These are phyloP conservation scores for Margaritispora aquatica DNA, from an alignment of 495 filamentous ascomycete genomes.

Conservation along the genomic window DNA sequence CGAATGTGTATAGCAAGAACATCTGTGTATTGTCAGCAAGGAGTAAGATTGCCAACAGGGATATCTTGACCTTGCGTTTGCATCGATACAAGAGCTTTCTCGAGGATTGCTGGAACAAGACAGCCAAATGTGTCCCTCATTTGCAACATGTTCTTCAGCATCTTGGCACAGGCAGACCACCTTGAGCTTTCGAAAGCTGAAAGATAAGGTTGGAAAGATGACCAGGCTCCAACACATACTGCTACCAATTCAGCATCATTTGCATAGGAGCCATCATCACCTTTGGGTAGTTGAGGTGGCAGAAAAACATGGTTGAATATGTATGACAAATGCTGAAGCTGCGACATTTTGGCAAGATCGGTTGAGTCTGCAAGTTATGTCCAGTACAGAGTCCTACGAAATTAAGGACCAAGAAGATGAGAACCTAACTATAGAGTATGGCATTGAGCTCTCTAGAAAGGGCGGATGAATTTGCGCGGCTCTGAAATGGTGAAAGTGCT, in stretches of 20 bases:
- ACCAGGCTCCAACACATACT: constrained; percentile 20
- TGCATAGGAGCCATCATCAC: constrained; percentile 29
- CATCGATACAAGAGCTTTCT: constrained; percentile 5
- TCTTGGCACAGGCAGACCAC: constrained; percentile 9
- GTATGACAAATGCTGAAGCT: constrained; percentile 24
- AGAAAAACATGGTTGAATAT: constrained; percentile 54
- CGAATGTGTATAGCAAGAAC: constrained; percentile 34
- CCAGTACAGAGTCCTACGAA: no score
- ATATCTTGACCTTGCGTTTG: no score
- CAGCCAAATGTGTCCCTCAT: constrained; percentile 5
- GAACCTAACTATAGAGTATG: no score
- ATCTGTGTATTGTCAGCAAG: constrained; percentile 15
- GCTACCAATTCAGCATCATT: constrained; percentile 22
- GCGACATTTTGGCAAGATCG: no score
- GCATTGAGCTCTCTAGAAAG: no score
- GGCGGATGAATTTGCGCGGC: no score
- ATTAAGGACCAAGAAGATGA: no score
- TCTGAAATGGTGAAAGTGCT: no score
- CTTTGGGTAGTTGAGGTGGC: constrained; percentile 49
- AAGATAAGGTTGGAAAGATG: constrained; percentile 21
- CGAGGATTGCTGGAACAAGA: constrained; percentile 6
- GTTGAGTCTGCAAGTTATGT: no score
- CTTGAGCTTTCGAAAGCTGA: neutral
- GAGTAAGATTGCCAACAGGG: no score
- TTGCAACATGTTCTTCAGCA: constrained; percentile 20